These are phyloP conservation scores for Drechslera avenae DNA, from an alignment of 2,329 filamentous ascomycete species.

Conservation along the genomic window DNA sequence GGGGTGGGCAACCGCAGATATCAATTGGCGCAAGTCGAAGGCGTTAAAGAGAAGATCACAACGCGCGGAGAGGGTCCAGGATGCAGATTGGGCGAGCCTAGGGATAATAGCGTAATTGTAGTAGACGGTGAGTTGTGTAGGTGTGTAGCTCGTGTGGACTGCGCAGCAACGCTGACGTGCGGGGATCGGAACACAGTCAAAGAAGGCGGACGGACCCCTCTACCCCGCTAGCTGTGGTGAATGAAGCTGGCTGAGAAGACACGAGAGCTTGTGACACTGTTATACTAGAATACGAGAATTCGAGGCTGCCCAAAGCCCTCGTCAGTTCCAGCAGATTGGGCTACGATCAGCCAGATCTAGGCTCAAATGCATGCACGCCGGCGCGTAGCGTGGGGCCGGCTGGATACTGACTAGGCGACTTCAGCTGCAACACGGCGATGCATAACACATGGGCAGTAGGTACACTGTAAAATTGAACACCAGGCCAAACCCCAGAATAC, in stretches of 20 bases:
- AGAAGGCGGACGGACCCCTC: not conserved
- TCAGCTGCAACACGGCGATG: too few species aligned
- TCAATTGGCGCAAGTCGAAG: constrained; percentile 10
- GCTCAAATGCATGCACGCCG: constrained; percentile 9
- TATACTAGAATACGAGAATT: not conserved
- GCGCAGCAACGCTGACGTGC: constrained; percentile 2
- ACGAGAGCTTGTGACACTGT: constrained; percentile 12
- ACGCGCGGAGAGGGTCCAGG: constrained; percentile 1
- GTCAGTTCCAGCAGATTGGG: constrained; percentile 7
- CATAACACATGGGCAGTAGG: too few species aligned
- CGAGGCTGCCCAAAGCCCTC: not conserved
- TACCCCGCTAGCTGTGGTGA: constrained; percentile 6
- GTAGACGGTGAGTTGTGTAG: constrained; percentile 2
- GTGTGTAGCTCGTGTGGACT: not conserved
- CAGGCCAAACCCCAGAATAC: too few species aligned
- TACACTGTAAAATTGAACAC: too few species aligned
- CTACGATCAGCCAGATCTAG: constrained; percentile 17
- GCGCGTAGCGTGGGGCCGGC: constrained; percentile 17
- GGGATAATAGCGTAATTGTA: constrained; percentile 2
- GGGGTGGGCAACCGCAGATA: constrained; percentile 12
- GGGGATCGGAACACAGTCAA: not conserved
- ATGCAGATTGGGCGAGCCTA: not conserved
- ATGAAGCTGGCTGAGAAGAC: not conserved
- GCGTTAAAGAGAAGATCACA: constrained; percentile 1
- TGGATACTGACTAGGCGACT: constrained; percentile 3